phyloP scores from a whole-genome alignment of 768 basidiomycete genomes.

The Podaxis pistillaris region DNA sequence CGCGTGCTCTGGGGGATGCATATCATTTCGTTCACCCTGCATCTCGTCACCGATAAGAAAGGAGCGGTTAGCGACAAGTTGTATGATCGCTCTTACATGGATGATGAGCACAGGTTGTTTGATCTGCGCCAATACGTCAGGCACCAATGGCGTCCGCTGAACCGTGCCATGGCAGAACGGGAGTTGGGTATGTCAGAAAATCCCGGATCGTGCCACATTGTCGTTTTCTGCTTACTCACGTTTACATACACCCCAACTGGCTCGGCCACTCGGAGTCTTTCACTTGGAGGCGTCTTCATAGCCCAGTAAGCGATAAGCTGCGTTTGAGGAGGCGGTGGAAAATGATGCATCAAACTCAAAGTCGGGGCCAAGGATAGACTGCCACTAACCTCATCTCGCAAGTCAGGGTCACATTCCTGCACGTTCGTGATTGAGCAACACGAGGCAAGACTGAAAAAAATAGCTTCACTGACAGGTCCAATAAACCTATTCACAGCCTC shows the following conservation, averaged over 20 bases:
- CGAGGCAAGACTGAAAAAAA: not conserved
- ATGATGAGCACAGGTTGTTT: conserved; percentile 66
- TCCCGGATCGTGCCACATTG: not conserved
- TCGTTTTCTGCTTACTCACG: conserved; percentile 35
- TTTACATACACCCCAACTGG: conserved; percentile 57
- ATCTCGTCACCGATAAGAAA: conserved; percentile 9
- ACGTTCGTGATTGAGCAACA: not conserved
- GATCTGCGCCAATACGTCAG: conserved; percentile 49
- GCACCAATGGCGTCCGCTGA: conserved; percentile 55
- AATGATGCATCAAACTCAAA: conserved; percentile 2
- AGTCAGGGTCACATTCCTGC: conserved; percentile 53
- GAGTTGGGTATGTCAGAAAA: not conserved
- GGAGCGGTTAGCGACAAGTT: not conserved
- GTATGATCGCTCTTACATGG: conserved; percentile 45
- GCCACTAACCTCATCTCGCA: conserved; percentile 61
- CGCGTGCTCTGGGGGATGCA: conserved; percentile 55
- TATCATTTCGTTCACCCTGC: conserved; percentile 60
- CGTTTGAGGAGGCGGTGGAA: not conserved
- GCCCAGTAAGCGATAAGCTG: conserved; percentile 72
- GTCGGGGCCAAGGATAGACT: not conserved
- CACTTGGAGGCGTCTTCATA: conserved; percentile 49
- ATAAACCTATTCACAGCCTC: conserved; percentile 57
- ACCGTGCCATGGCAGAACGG: not conserved
- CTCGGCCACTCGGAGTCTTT: conserved; percentile 50
- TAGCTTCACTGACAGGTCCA: conserved; percentile 45